Percentiles rank a stretch among this genome's conserved stretches.
phyloP scores from a whole-genome alignment of 352 stramenopile species.

The Pseudoperonospora humuli region DNA sequence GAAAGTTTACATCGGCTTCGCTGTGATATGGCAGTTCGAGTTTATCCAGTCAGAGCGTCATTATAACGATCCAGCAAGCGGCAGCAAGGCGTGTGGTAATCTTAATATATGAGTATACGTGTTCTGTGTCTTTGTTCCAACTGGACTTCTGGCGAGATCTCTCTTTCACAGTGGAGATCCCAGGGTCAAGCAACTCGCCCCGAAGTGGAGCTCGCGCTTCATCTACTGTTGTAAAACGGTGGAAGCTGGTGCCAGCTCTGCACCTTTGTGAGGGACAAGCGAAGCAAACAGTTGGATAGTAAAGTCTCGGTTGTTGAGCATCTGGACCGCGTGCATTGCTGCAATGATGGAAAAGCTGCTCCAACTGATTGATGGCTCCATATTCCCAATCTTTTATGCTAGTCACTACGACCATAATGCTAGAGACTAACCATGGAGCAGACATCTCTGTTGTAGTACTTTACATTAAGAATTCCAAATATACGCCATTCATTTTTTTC shows the following conservation, averaged over 20 bases:
- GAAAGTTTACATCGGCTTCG: neutral
- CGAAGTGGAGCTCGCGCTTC: conserved; percentile 27
- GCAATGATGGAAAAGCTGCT: conserved; percentile 67
- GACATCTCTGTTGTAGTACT: conserved; percentile 29
- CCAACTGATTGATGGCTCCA: conserved; percentile 85
- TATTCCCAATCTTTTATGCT: conserved; percentile 89
- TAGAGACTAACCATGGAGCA: conserved; percentile 88
- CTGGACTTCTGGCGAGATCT: conserved; percentile 76
- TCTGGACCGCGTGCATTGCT: conserved; percentile 46
- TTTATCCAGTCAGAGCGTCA: conserved; percentile 7
- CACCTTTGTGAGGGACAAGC: conserved; percentile 79
- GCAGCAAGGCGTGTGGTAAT: too few species aligned
- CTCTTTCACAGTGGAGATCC: conserved; percentile 84
- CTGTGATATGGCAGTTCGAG: conserved; percentile 10
- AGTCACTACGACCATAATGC: conserved; percentile 82
- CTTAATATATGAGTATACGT: neutral
- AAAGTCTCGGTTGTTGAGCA: conserved; percentile 85
- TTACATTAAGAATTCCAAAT: conserved; percentile 9
- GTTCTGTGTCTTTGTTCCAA: conserved; percentile 21
- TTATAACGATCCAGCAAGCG: too few species aligned
- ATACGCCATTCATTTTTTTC: too few species aligned
- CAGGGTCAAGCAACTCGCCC: conserved; percentile 78
- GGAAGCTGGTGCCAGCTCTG: conserved; percentile 5
- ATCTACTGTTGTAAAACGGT: conserved; percentile 18
- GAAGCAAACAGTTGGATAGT: conserved; percentile 87